These are phyloP conservation scores for Saccharomycopsis sp. DNA, from an alignment of 805 yeast species.

Conservation along the genomic window DNA sequence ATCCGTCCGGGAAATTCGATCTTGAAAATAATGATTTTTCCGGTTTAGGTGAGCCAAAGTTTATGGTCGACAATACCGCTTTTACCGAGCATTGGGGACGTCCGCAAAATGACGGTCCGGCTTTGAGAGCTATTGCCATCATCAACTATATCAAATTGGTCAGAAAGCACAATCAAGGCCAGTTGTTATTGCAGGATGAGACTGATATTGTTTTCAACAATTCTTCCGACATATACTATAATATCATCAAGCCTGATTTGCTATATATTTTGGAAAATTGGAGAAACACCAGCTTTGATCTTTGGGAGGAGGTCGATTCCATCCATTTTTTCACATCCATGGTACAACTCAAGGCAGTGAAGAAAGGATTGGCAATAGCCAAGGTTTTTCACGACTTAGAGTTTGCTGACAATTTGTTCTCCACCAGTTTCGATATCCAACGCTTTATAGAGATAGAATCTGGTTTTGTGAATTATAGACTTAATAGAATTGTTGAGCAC, in stretches of 20 bases:
- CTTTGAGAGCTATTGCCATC: conserved; percentile 59
- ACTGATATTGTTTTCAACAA: conserved; percentile 21
- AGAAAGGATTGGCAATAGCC: conserved; percentile 39
- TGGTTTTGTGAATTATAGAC: conserved; percentile 7
- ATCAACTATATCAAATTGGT: conserved; percentile 18
- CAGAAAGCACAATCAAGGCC: conserved; percentile 13
- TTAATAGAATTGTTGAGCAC: conserved; percentile 16
- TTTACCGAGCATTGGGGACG: conserved; percentile 80
- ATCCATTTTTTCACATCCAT: conserved; percentile 60
- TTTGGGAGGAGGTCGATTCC: conserved; percentile 71
- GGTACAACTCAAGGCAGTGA: conserved; percentile 54
- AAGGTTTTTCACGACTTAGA: conserved; percentile 23
- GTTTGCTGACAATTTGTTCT: conserved; percentile 16
- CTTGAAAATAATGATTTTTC: conserved; percentile 30
- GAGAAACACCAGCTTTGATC: conserved; percentile 54
- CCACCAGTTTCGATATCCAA: neutral
- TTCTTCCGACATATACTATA: conserved; percentile 32
- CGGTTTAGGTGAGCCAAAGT: conserved; percentile 90
- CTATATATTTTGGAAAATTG: conserved; percentile 46
- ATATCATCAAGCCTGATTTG: conserved; percentile 55
- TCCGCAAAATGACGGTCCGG: conserved; percentile 95
- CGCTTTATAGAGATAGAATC: conserved; percentile 13
- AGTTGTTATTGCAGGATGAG: neutral
- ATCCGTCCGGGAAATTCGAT: conserved; percentile 57
- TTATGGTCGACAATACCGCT: conserved; percentile 54